Base-by-base conservation (phyloP, 306 rosid species). In the Vigna mungo region DNA sequence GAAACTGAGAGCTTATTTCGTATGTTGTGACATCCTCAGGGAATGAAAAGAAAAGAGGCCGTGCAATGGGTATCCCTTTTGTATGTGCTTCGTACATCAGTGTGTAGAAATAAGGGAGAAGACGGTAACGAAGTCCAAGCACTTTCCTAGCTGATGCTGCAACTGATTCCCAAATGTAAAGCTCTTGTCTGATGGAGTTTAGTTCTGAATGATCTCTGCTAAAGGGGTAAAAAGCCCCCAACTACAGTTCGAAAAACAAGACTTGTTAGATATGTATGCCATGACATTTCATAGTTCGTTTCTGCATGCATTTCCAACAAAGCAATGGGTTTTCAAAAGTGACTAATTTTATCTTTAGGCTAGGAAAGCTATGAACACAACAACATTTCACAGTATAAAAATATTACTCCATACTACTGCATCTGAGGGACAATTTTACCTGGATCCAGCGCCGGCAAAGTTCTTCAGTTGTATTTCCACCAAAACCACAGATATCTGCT, bases 221-320 rank as follows among this genome's bases (percentile, higher is more conserved):
- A 82, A 94, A 92, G 5, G 98, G 98, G 68, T 94, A 92, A 77
- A 94, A 92, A 10, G 98, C 96, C 41, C 98, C 98, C 55, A 94
- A 82, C 97, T 94, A 37, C 87, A 88, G 27, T 20, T 6, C 47
- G 21, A 53, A 12, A 67, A 53, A 71, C 43, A 13, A 74, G 43
- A 21, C 16, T 15, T 47, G 18, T 74, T 12, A 39, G 43, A 59
- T 44, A 21, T 59, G 54, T 47, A 44, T 59, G 11, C 3, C 4
- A 12, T 18, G 30, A 46, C 3, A 7, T 74, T 17, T 17, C 1
- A n/a, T 3, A 34, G n/a, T 5, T 60, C 8, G 1, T 12, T 44
- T 44, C 16, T 44, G 49, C 49, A 44, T 44, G 16, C 12, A 10
- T 30, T 15, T 16, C 17, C 25, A 12, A 52, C 49, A 23, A 1